Conservation (phyloP, 176 grass and related monocot species). For the Musa troglodytarum region DNA sequence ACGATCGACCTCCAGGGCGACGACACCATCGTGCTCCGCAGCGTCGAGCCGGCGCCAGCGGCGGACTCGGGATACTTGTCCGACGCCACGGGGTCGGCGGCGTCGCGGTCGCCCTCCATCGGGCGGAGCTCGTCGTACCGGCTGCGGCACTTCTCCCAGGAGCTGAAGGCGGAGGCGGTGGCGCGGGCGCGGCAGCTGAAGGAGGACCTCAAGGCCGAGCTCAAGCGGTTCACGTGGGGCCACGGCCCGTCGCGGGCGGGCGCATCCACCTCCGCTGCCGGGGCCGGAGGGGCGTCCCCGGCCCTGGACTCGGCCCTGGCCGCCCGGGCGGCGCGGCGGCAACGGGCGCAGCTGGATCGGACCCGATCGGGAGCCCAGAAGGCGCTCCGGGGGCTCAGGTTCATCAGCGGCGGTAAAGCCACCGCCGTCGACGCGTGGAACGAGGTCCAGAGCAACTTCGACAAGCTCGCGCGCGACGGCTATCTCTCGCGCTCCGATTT, state of each 20-base stretch:
- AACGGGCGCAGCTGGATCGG: slow-evolving; percentile 84
- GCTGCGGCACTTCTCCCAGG: slow-evolving; percentile 85
- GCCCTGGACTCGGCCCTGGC: slow-evolving; percentile 74
- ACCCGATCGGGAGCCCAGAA: slow-evolving; percentile 67
- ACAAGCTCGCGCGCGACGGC: slow-evolving; percentile 56
- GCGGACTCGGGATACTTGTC: slow-evolving; percentile 2
- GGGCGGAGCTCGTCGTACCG: slow-evolving; percentile 64
- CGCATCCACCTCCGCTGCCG: background rate
- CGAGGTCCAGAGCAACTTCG: slow-evolving; percentile 68
- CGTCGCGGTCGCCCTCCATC: slow-evolving; percentile 71
- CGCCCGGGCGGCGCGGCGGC: slow-evolving; percentile 47
- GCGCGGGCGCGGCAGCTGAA: slow-evolving; percentile 69
- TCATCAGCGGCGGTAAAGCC: slow-evolving; percentile 79
- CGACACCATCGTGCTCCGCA: slow-evolving; percentile 86
- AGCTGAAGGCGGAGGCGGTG: slow-evolving; percentile 72
- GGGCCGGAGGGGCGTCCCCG: background rate
- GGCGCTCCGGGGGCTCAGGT: slow-evolving; percentile 79
- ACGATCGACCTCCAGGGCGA: slow-evolving; percentile 93
- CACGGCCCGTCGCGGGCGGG: background rate
- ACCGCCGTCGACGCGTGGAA: slow-evolving; percentile 54
- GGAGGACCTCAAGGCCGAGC: slow-evolving; percentile 61
- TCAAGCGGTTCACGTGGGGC: slow-evolving; percentile 58
- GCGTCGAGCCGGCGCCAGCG: slow-evolving; percentile 70
- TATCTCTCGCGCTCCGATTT: slow-evolving; percentile 75
- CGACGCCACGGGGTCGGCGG: slow-evolving; percentile 11